Evolutionary conservation across 352 stramenopile species (phyloP).

Genomic region (Globisporangium takayamanum): DNA sequence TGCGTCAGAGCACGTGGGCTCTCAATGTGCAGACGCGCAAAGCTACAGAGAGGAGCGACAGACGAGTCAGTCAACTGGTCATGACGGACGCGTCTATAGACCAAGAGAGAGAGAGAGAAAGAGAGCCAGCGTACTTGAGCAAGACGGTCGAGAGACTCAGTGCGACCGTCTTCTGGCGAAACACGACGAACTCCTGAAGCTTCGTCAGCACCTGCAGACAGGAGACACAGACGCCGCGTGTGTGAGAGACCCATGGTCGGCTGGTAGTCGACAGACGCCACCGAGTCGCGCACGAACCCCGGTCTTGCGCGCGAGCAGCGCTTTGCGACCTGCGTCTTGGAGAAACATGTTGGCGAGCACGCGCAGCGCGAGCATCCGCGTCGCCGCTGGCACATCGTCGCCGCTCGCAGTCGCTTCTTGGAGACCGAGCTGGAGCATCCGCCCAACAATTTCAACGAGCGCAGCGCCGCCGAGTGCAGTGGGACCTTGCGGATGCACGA

Average conservation of each 20-base stretch:
- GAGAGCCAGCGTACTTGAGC: constrained; percentile 48
- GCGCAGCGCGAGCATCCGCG: constrained; percentile 64
- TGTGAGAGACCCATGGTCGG: neutral
- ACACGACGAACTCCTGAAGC: constrained; percentile 34
- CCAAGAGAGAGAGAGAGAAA: neutral
- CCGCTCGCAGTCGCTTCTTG: constrained; percentile 17
- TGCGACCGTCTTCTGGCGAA: constrained; percentile 59
- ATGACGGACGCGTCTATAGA: neutral
- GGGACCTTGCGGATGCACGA: constrained; percentile 85
- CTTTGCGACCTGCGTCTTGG: constrained; percentile 35
- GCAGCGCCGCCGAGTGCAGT: constrained; percentile 25
- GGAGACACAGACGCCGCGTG: neutral
- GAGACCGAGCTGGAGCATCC: constrained; percentile 34
- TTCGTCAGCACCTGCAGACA: constrained; percentile 29
- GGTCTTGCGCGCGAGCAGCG: constrained; percentile 42
- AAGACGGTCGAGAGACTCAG: constrained; percentile 65
- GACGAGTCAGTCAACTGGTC: neutral
- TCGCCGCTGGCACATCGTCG: constrained; percentile 46
- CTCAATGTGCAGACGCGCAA: constrained; percentile 33
- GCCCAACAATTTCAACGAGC: constrained; percentile 26
- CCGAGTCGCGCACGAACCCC: constrained; percentile 21
- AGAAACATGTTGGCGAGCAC: constrained; percentile 79
- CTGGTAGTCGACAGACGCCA: neutral
- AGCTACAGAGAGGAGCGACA: constrained; percentile 20
- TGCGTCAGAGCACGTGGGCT: constrained; percentile 23